A percentile compares a stretch with the other conserved stretches of the same genome.
Conservation (phyloP, 2,329 filamentous ascomycete genomes). For the Diaporthe ampelina region DNA sequence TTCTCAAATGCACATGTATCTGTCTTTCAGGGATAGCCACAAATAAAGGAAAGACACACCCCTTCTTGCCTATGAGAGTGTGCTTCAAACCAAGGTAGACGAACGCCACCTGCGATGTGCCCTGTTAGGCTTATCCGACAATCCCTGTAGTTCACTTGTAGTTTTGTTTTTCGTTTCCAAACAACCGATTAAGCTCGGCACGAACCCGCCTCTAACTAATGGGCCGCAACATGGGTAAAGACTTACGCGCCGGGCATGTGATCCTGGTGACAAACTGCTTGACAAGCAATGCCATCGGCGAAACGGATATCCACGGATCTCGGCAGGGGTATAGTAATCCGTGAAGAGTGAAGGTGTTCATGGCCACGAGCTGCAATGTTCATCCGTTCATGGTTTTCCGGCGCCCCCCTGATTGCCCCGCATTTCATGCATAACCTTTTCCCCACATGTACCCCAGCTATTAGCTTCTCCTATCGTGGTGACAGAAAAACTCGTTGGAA, state of each 20-base stretch:
- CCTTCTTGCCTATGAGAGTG: too few species aligned
- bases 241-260: neutral
- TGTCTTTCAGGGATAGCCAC: too few species aligned
- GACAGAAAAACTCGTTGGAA: neutral
- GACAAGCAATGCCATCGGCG: neutral
- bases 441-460: conserved; percentile 23
- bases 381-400: conserved; percentile 6
- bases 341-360: too few species aligned
- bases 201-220: neutral
- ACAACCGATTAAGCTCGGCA: neutral
- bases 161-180: neutral
- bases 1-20: too few species aligned
- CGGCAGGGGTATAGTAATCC: neutral
- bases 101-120: neutral
- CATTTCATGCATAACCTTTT: conserved; percentile 6
- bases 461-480: neutral
- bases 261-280: neutral
- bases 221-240: neutral
- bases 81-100: neutral
- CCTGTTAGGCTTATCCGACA: neutral
- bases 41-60: too few species aligned
- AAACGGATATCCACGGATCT: neutral
- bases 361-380: neutral
- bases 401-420: neutral
- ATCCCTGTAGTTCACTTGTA: too few species aligned